Conservation (phyloP, 202 grass and related monocot genomes). For the Schoenoplectus tabernaemontani region DNA sequence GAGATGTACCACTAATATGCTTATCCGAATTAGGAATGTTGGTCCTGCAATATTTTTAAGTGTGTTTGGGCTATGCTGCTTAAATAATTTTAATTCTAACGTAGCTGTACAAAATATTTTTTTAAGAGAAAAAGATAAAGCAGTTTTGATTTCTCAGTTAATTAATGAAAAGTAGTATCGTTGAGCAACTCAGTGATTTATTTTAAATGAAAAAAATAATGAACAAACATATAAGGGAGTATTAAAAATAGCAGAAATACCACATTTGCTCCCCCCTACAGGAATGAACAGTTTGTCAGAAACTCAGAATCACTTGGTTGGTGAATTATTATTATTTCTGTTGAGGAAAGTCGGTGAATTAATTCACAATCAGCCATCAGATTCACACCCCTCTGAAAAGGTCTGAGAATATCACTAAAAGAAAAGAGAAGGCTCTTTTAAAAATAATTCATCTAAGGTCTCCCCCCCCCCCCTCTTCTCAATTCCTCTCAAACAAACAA, state of each 20-base stretch:
- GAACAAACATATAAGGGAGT: neutral
- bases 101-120: neutral
- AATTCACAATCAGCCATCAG: neutral
- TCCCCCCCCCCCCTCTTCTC: no score
- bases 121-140: neutral
- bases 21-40: neutral
- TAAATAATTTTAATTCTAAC: neutral
- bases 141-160: neutral
- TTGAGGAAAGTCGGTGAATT: no score
- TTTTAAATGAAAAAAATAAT: neutral
- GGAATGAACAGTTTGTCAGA: neutral
- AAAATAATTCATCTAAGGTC: neutral
- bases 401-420: neutral
- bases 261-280: no score
- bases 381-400: neutral
- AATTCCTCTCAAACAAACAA: neutral
- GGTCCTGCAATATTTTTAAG: neutral
- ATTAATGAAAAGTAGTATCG: neutral
- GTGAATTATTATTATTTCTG: neutral
- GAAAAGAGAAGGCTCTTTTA: neutral
- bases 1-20: neutral
- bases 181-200: neutral
- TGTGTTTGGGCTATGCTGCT: neutral
- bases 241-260: neutral
- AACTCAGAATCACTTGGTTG: neutral